Conservation (phyloP, 2,329 filamentous ascomycete genomes). For the Apiospora pterosperma region DNA sequence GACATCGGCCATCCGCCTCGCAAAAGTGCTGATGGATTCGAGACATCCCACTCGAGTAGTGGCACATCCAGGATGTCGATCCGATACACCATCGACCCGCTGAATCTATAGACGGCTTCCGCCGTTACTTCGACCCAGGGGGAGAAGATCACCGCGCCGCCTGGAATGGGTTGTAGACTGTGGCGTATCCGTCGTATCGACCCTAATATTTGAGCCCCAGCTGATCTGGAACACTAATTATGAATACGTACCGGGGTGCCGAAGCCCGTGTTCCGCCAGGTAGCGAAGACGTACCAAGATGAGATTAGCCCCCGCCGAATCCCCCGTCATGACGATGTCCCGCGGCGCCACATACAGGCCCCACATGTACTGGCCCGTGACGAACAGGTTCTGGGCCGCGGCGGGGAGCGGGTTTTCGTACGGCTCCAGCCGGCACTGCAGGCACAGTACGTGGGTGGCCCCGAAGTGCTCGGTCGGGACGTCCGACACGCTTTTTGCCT, state of each 20-base stretch:
- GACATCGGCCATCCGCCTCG: conserved; percentile 14
- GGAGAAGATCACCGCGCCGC: conserved; percentile 14
- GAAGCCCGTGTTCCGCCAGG: conserved; percentile 12
- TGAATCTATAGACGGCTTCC: conserved; percentile 9
- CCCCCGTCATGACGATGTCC: conserved; percentile 15
- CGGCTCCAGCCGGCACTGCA: conserved; percentile 15
- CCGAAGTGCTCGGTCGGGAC: conserved; percentile 8
- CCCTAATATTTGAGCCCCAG: no score
- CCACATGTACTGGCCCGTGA: conserved; percentile 14
- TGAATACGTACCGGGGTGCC: conserved; percentile 11
- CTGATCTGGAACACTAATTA: no score
- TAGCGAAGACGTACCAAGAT: conserved; percentile 15
- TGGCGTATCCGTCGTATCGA: conserved; percentile 7
- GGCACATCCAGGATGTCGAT: conserved; percentile 13
- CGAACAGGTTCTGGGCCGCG: conserved; percentile 14
- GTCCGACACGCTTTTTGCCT: background rate
- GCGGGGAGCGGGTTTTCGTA: conserved; percentile 14
- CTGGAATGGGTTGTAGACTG: conserved; percentile 6
- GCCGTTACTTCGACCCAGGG: conserved; percentile 18
- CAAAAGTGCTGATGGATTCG: conserved; percentile 13
- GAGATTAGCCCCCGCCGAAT: conserved; percentile 18
- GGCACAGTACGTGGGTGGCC: conserved; percentile 9
- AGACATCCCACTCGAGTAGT: conserved; percentile 20
- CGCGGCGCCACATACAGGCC: conserved; percentile 11
- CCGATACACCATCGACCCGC: background rate